Conservation (phyloP, 768 basidiomycete species). For the Naganishia friedmannii region DNA sequence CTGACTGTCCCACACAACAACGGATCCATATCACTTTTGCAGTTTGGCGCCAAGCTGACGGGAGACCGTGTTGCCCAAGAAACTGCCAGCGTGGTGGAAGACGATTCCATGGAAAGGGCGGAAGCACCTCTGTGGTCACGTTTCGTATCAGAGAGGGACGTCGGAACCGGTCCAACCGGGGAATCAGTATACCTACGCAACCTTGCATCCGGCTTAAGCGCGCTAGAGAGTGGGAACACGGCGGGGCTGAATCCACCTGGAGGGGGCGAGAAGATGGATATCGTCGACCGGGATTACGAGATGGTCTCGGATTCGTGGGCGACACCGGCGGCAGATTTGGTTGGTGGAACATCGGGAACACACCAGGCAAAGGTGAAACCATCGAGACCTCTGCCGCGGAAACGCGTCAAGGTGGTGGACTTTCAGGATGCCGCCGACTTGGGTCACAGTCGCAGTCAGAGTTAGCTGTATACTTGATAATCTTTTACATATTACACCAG, state of each 20-base stretch:
- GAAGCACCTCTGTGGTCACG: conserved; percentile 1
- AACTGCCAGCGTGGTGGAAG: no score
- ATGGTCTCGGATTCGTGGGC: not conserved
- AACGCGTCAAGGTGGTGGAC: conserved; percentile 2
- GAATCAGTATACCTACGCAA: conserved; percentile 10
- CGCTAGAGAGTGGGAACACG: not conserved
- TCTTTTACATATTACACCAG: no score
- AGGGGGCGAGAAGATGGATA: not conserved
- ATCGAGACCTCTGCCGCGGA: conserved; percentile 4
- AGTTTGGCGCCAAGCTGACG: conserved; percentile 18
- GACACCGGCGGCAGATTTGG: not conserved
- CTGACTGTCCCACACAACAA: conserved; percentile 12
- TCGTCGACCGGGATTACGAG: not conserved
- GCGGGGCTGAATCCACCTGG: not conserved
- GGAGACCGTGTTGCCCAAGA: conserved; percentile 8
- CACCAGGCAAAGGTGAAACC: not conserved
- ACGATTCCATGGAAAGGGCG: not conserved
- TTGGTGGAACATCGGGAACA: not conserved
- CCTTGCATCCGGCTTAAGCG: conserved; percentile 8
- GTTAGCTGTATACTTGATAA: no score
- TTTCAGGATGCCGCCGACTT: not conserved
- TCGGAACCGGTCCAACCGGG: conserved; percentile 12
- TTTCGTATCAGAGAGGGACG: conserved; percentile 24
- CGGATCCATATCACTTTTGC: conserved; percentile 5
- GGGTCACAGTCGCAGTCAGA: no score